These are phyloP conservation scores for Castanospermum australe DNA, from an alignment of 306 rosid species.

Conservation along the genomic window DNA sequence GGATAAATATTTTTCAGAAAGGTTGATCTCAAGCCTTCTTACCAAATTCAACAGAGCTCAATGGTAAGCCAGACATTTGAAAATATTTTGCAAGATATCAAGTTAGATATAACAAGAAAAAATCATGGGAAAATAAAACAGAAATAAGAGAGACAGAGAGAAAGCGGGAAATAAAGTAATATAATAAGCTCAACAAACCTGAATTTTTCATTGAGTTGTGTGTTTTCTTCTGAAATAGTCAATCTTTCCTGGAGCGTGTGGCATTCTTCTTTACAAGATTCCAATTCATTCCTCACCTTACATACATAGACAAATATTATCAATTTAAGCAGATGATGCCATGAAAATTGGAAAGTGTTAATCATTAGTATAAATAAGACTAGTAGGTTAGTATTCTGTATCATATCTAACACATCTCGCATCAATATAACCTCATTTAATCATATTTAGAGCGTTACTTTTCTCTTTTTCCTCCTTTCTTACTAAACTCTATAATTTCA, in stretches of 20 bases:
- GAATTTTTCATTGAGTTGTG: constrained; percentile 40
- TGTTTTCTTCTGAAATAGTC: constrained; percentile 35
- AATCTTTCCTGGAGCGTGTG: constrained; percentile 41
- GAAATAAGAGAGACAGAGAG: background rate
- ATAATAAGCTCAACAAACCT: constrained; percentile 42
- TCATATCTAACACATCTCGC: too few species aligned
- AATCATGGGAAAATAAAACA: background rate
- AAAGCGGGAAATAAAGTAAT: background rate
- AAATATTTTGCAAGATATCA: background rate
- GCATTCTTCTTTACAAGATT: constrained; percentile 62
- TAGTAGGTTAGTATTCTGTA: too few species aligned
- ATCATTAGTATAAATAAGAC: too few species aligned
- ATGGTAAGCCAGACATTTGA: background rate
- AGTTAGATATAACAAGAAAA: background rate
- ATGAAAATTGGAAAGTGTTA: background rate
- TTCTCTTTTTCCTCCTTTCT: too few species aligned
- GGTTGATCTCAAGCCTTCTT: background rate
- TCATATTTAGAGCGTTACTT: too few species aligned
- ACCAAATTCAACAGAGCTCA: background rate
- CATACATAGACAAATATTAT: constrained; percentile 21
- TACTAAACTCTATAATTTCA: too few species aligned
- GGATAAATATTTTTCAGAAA: background rate
- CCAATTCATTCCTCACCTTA: constrained; percentile 67
- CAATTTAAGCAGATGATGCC: constrained; percentile 13
- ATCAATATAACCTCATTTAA: too few species aligned